phyloP scores from a whole-genome alignment of 805 yeast genomes.

The Kuraishia capsulata region DNA sequence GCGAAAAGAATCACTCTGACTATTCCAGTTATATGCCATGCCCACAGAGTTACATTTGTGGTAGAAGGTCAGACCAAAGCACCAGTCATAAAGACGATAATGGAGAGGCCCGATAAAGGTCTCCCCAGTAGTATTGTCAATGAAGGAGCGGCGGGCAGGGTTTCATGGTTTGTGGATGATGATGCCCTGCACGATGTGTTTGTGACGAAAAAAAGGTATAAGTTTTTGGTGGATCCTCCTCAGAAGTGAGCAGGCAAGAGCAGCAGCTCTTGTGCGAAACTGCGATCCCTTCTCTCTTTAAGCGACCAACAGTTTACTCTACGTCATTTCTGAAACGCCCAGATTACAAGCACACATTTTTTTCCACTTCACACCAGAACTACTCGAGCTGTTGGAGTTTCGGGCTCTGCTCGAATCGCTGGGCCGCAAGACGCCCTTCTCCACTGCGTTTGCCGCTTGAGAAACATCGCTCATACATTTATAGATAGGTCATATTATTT shows the following conservation, averaged over 20 bases:
- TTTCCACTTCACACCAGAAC: no score
- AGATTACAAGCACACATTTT: no score
- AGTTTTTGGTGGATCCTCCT: constrained; percentile 32
- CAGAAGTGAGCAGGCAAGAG: neutral
- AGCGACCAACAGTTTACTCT: no score
- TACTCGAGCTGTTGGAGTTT: no score
- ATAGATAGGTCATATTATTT: no score
- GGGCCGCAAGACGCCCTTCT: no score
- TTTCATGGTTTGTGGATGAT: constrained; percentile 95
- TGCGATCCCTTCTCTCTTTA: no score
- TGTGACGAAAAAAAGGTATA: constrained; percentile 64
- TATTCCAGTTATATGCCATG: constrained; percentile 90
- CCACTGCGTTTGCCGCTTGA: no score
- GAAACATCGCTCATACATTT: no score
- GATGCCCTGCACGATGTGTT: constrained; percentile 80
- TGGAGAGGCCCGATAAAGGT: constrained; percentile 97
- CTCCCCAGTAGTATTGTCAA: constrained; percentile 89
- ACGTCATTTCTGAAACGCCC: no score
- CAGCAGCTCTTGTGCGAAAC: no score
- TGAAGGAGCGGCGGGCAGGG: constrained; percentile 95
- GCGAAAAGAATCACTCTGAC: constrained; percentile 79
- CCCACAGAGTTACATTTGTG: constrained; percentile 86
- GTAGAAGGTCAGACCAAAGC: constrained; percentile 96
- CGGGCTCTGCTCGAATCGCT: no score
- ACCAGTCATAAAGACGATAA: constrained; percentile 78